Percentiles rank a stretch among this genome's conserved stretches.
phyloP scores from a whole-genome alignment of 257 asterid species.

The Parsonsia alboflavescens region DNA sequence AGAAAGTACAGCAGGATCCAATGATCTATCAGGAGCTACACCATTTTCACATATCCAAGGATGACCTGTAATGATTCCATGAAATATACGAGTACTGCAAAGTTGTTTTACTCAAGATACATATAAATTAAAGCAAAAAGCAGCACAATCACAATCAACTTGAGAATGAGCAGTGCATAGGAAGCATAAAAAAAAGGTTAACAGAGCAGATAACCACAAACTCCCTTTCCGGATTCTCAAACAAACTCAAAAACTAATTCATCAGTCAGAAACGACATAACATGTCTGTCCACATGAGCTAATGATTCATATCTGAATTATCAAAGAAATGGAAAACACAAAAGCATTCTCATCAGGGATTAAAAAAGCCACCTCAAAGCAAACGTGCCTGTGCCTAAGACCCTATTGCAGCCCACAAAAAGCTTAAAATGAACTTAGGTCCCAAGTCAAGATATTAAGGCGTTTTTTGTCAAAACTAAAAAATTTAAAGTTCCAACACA shows the following conservation, averaged over 20 bases:
- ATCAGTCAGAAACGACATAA: background rate
- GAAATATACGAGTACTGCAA: constrained; percentile 14
- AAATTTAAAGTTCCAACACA: background rate
- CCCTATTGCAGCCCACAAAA: background rate
- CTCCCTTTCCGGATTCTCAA: background rate
- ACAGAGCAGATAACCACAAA: background rate
- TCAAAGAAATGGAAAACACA: background rate
- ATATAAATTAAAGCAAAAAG: background rate
- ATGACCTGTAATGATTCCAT: constrained; percentile 43
- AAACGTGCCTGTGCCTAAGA: background rate
- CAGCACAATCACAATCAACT: background rate
- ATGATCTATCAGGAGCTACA: constrained; percentile 73
- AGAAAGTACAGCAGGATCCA: constrained; percentile 76
- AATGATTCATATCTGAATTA: background rate
- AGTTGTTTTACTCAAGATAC: constrained; percentile 1
- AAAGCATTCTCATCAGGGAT: background rate
- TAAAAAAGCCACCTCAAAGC: background rate
- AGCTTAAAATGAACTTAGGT: background rate
- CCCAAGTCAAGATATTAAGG: background rate
- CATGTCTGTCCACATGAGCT: background rate
- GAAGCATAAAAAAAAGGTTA: background rate
- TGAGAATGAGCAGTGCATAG: background rate
- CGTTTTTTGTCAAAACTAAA: background rate
- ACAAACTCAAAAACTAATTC: background rate
- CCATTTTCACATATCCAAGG: constrained; percentile 84